Evolutionary conservation across 306 rosid species (phyloP), one percentile per base, ranked within the genome.

Genomic region (Pyrus pyrifolia): DNA sequence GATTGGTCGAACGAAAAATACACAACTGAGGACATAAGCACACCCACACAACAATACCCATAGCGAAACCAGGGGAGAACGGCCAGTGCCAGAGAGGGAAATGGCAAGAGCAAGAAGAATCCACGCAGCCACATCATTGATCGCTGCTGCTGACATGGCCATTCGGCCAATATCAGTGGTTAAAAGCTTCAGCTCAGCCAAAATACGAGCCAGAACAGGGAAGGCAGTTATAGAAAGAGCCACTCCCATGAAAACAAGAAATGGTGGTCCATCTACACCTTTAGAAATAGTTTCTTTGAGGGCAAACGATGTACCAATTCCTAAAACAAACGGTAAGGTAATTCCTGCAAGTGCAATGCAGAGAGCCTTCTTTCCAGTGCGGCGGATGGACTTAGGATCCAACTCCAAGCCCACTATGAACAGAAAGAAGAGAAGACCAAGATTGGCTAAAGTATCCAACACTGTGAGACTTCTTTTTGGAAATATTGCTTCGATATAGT

Each of bases 131-230:
- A 94, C 86, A 67, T 94, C 98, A 52, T 94, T 94, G 23, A 94
- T 86, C 58, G 98, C 98, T 31, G 98, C 98, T 40, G 97, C 98
- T 13, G 98, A 91, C 96, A 94, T 90, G 21, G 98, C 98, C 81
- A 86, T 84, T 67, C 86, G 81, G 11, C 98, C 98, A 71, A 94
- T 78, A 65, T 83, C 81, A 42, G 96, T 91, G 14, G 97, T 94
- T 72, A 94, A 76, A 69, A 94, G 98, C 88, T 90, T 94, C 71
- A 94, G 88, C 89, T 94, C 98, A 0, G 97, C 97, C 77, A 94
- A 70, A 67, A 94, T 91, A 51, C 96, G 97, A 7, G 98, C 98
- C 59, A 94, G 84, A 27, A 94, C 97, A 17, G 97, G 98, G 76
- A 94, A 94, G 68, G 98, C 97, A 0, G 94, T 91, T 1, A 91